Evolutionary conservation across 2,329 filamentous ascomycete species (phyloP).

Genomic region (Fulvia fulva): DNA sequence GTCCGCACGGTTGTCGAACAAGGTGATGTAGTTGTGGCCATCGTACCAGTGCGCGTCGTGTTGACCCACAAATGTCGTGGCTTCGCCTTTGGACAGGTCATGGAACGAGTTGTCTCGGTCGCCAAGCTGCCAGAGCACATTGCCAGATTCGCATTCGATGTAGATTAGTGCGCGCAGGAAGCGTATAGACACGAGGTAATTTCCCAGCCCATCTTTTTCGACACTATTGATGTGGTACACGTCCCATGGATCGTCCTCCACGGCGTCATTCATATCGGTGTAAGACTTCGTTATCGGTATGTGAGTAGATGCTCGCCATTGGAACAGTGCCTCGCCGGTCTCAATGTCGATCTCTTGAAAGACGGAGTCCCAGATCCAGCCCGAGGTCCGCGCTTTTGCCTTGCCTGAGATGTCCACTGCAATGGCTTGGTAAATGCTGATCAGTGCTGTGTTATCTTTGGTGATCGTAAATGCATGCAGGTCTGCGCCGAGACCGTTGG

Average conservation of each 20-base stretch:
- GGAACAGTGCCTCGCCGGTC: constrained; percentile 53
- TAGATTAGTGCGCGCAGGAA: constrained; percentile 47
- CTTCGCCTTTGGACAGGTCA: constrained; percentile 25
- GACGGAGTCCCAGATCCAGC: constrained; percentile 32
- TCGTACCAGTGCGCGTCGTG: constrained; percentile 50
- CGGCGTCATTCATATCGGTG: constrained; percentile 33
- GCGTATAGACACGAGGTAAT: constrained; percentile 54
- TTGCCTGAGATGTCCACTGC: constrained; percentile 17
- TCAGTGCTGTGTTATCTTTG: constrained; percentile 38
- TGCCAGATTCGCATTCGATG: constrained; percentile 47
- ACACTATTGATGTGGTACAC: constrained; percentile 57
- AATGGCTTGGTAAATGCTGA: constrained; percentile 37
- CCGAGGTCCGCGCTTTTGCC: constrained; percentile 29
- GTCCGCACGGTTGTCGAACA: constrained; percentile 32
- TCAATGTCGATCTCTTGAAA: constrained; percentile 45
- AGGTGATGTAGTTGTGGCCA: constrained; percentile 16
- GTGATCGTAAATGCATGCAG: constrained; percentile 44
- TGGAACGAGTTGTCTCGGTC: constrained; percentile 30
- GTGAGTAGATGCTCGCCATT: constrained; percentile 56
- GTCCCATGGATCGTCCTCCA: constrained; percentile 48
- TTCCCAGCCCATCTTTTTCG: constrained; percentile 48
- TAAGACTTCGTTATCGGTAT: constrained; percentile 44
- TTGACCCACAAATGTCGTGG: constrained; percentile 44
- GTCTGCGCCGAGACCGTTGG: constrained; percentile 36
- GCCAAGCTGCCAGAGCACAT: constrained; percentile 50